Conservation (phyloP, 2,329 filamentous ascomycete genomes). For the Aspergillus sp. region DNA sequence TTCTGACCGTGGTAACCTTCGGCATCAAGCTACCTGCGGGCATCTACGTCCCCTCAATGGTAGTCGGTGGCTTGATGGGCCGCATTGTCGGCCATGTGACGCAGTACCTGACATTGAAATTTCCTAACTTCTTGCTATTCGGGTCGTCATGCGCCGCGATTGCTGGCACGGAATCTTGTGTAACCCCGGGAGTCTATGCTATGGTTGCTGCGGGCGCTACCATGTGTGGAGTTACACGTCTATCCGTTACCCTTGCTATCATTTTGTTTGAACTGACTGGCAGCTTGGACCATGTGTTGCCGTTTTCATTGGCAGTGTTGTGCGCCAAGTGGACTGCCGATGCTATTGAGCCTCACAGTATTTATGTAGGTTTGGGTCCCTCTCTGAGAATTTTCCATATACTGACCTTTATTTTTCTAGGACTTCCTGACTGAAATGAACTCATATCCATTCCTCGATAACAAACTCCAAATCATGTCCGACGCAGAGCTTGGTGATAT, state of each 20-base stretch:
- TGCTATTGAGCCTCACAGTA: conserved; percentile 88
- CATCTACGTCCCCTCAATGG: conserved; percentile 98
- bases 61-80: conserved; percentile 89
- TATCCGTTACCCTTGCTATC: conserved; percentile 90
- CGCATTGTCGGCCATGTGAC: conserved; percentile 82
- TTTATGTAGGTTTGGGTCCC: conserved; percentile 67
- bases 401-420: conserved; percentile 41
- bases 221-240: conserved; percentile 93
- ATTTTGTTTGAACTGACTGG: conserved; percentile 96
- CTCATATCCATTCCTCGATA: conserved; percentile 94
- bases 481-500: conserved; percentile 87
- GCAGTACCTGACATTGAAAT: conserved; percentile 75
- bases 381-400: not conserved
- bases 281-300: conserved; percentile 89
- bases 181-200: conserved; percentile 95
- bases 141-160: conserved; percentile 65
- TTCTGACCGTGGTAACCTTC: conserved; percentile 87
- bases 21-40: conserved; percentile 95
- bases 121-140: conserved; percentile 72
- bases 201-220: conserved; percentile 92
- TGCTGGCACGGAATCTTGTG: conserved; percentile 72
- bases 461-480: conserved; percentile 89
- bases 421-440: conserved; percentile 96
- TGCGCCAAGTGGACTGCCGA: conserved; percentile 99
- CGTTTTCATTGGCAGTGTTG: conserved; percentile 87